phyloP scores from a whole-genome alignment of 805 yeast genomes.

The Cyberlindnera saturnus region DNA sequence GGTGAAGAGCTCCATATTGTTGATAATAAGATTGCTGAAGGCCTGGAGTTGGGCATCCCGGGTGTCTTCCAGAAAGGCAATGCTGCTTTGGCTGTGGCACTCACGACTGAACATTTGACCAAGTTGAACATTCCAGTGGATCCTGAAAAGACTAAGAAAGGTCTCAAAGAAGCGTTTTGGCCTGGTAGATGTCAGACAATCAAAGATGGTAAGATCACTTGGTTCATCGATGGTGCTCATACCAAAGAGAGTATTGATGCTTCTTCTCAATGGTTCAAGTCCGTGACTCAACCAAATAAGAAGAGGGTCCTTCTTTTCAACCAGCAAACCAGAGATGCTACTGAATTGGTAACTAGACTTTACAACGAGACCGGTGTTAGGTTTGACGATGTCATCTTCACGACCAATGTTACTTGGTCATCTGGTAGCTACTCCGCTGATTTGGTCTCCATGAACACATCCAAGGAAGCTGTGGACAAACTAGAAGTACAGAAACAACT shows the following conservation, averaged over 20 bases:
- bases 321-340: slow-evolving; percentile 90
- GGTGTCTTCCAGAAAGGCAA: slow-evolving; percentile 83
- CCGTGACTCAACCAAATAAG: slow-evolving; percentile 28
- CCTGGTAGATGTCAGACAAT: slow-evolving; percentile 93
- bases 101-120: slow-evolving; percentile 56
- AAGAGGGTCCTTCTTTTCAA: slow-evolving; percentile 66
- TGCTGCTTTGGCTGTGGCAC: slow-evolving; percentile 79
- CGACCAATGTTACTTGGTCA: slow-evolving; percentile 90
- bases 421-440: slow-evolving; percentile 76
- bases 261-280: slow-evolving; percentile 74
- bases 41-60: slow-evolving; percentile 54
- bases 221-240: slow-evolving; percentile 96
- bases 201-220: slow-evolving; percentile 42
- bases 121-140: slow-evolving; percentile 38
- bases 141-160: slow-evolving; percentile 29
- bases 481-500: slow-evolving; percentile 74
- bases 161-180: slow-evolving; percentile 71
- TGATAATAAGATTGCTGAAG: slow-evolving; percentile 27
- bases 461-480: slow-evolving; percentile 72
- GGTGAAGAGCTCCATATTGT: slow-evolving; percentile 47
- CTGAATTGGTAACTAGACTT: slow-evolving; percentile 51
- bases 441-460: slow-evolving; percentile 78
- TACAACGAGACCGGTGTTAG: slow-evolving; percentile 34
- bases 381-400: slow-evolving; percentile 77
- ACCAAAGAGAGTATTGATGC: slow-evolving; percentile 81